Base-by-base conservation (phyloP, 495 filamentous ascomycete species). In the Pyrenula aspistea region DNA sequence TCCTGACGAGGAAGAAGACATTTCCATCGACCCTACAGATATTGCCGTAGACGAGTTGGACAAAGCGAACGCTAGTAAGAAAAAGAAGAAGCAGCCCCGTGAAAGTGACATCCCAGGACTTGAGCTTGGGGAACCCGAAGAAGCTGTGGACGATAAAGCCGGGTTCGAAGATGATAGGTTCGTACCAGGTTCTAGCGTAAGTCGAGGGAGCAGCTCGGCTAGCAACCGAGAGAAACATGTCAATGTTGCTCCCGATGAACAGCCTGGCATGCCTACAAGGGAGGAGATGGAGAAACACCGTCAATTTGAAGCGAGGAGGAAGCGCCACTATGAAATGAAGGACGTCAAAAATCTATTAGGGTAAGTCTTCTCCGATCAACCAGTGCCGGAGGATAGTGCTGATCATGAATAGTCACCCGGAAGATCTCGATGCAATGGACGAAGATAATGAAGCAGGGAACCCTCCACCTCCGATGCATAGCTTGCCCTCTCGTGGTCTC, bases 301-400 rank as follows among this genome's bases (percentile, higher is more conserved):
- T 58, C 79, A 85, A 67, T 98, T 98, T 65, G 91, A 95, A 73
- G 77, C 87, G 72, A 78, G 89, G 76, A 78, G 93, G 68, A 95
- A 90, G 81, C 89, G 82, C 72, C 93, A 98, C 68, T 98, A 98
- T 68, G 94, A 97, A 77, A 97, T 98, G 94, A 90, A 82, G 77
- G 86, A 93, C 65, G 89, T 97, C 22, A 95, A 91, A 60, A 80
- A 85, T 62, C 71, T 97, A 56, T 78, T 98, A 59, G 93, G 90
- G 85, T 87, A 69, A 57, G 80, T 52, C 25, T 54, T 52, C 53
- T 25, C 57, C n/a, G n/a, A 24, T 51, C 0, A 11, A 51, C 53
- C 3, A 55, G 31, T 51, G 23, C 36, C 56, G 53, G 58, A 51
- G 48, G 55, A 23, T 56, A 3, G 19, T 63, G 53, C 60, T 59